These are phyloP conservation scores for Scheffersomyces spartinae DNA, from an alignment of 805 yeast species.

Conservation along the genomic window DNA sequence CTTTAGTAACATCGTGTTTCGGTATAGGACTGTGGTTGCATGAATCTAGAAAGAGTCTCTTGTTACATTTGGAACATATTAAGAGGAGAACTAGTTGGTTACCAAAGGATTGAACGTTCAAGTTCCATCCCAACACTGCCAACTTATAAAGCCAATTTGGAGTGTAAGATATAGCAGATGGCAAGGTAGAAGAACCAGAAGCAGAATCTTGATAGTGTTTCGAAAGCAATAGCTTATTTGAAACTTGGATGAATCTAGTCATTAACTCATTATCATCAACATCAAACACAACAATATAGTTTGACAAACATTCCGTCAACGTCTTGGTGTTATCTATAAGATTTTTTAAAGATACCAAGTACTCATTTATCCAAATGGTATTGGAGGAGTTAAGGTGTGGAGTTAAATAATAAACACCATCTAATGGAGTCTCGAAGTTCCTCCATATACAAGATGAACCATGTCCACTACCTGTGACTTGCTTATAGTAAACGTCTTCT, in stretches of 20 bases:
- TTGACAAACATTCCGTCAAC: conserved; percentile 6
- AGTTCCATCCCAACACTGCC: conserved; percentile 27
- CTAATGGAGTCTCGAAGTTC: conserved; percentile 19
- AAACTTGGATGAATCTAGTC: conserved; percentile 9
- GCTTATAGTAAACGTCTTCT: conserved; percentile 13
- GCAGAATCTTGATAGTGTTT: too few species aligned
- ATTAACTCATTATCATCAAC: conserved; percentile 3
- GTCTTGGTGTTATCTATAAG: conserved; percentile 14
- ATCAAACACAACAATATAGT: conserved; percentile 3
- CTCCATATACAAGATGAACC: conserved; percentile 24
- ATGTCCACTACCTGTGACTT: conserved; percentile 17
- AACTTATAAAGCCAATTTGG: conserved; percentile 23
- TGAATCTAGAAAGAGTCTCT: conserved; percentile 17
- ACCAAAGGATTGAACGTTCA: conserved; percentile 19
- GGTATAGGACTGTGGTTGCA: conserved; percentile 2
- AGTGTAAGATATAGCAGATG: conserved; percentile 17
- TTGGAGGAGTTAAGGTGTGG: conserved; percentile 20
- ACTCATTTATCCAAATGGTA: conserved; percentile 15
- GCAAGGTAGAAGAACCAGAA: too few species aligned
- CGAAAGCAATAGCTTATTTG: too few species aligned
- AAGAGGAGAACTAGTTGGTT: conserved; percentile 16
- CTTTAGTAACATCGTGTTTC: not conserved
- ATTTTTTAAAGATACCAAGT: conserved; percentile 15
- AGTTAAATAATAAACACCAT: conserved; percentile 21
- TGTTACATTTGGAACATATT: conserved; percentile 26